Percentiles rank a stretch among this genome's conserved stretches.
Evolutionary conservation across 805 yeast species (phyloP).

Genomic region (Candida stauntonica): DNA sequence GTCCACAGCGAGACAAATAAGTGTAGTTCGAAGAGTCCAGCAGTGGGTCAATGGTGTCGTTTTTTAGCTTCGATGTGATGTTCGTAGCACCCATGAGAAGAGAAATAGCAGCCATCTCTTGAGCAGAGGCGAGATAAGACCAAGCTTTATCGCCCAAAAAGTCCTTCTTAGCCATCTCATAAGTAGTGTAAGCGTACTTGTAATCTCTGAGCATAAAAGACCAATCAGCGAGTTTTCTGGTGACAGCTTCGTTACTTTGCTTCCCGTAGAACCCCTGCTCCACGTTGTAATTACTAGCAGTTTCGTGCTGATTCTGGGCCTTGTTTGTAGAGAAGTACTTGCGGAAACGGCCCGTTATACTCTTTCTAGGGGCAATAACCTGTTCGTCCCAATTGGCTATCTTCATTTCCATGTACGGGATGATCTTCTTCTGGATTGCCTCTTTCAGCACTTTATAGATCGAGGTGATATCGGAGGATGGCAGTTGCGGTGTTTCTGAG

Average conservation of each 20-base stretch:
- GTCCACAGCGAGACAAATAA: slow-evolving; percentile 63
- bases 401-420: slow-evolving; percentile 84
- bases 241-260: slow-evolving; percentile 62
- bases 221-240: slow-evolving; percentile 89
- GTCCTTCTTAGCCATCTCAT: slow-evolving; percentile 78
- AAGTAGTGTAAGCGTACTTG: slow-evolving; percentile 75
- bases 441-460: slow-evolving; percentile 23
- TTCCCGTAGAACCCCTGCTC: slow-evolving; percentile 56
- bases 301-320: slow-evolving; percentile 20
- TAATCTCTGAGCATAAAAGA: slow-evolving; percentile 87
- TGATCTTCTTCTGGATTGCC: slow-evolving; percentile 35
- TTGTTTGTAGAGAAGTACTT: slow-evolving; percentile 40
- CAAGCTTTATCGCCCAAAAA: slow-evolving; percentile 74
- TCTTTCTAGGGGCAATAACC: slow-evolving; percentile 68
- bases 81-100: slow-evolving; percentile 53
- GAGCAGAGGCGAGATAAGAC: slow-evolving; percentile 75
- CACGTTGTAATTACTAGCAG: slow-evolving; percentile 39
- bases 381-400: slow-evolving; percentile 84
- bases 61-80: slow-evolving; percentile 37
- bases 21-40: slow-evolving; percentile 69
- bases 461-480: slow-evolving; percentile 11
- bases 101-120: slow-evolving; percentile 81
- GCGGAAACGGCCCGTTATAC: slow-evolving; percentile 65
- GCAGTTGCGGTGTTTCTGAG: slow-evolving; percentile 13
- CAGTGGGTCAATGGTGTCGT: slow-evolving; percentile 43